phyloP scores from a whole-genome alignment of 108 stramenopile genomes.

The Pelagomonas calceolata region DNA sequence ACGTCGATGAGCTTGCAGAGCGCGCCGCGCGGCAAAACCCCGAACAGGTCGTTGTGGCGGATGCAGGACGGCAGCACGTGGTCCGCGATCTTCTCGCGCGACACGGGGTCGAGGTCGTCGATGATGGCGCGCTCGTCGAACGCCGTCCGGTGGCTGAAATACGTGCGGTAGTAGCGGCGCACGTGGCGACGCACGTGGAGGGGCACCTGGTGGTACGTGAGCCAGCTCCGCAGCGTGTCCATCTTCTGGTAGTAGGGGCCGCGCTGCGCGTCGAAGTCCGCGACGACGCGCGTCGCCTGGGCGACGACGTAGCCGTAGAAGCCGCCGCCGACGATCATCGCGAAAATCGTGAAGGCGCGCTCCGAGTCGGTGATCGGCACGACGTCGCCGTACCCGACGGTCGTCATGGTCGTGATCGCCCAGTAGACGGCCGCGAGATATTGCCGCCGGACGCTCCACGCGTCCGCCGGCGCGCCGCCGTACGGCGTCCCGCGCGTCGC shows the following conservation, averaged over 20 bases:
- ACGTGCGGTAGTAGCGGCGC: slow-evolving; percentile 21
- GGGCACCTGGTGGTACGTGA: neutral
- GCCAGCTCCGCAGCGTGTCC: neutral
- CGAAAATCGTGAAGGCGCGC: slow-evolving; percentile 8
- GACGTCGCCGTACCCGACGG: slow-evolving; percentile 47
- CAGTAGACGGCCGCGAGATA: slow-evolving; percentile 40
- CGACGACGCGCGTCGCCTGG: slow-evolving; percentile 4
- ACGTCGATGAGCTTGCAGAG: neutral
- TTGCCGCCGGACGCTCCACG: slow-evolving; percentile 1
- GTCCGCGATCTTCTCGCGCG: neutral
- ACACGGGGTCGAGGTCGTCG: slow-evolving; percentile 12
- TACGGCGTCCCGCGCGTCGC: too few species aligned
- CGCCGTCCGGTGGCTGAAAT: slow-evolving; percentile 18
- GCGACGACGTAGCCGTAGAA: slow-evolving; percentile 19
- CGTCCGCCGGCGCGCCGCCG: slow-evolving; percentile 1
- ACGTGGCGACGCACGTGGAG: neutral
- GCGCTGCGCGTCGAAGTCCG: slow-evolving; percentile 2
- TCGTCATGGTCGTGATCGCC: slow-evolving; percentile 43
- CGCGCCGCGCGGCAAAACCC: neutral
- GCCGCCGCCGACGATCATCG: slow-evolving; percentile 18
- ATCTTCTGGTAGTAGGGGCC: slow-evolving; percentile 2
- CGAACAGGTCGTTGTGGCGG: neutral
- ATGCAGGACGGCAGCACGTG: neutral
- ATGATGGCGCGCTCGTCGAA: slow-evolving; percentile 20
- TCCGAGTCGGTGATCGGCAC: slow-evolving; percentile 21